Base-by-base conservation (phyloP, 1,284 basidiomycete genomes). In the Neonothopanus nambi region DNA sequence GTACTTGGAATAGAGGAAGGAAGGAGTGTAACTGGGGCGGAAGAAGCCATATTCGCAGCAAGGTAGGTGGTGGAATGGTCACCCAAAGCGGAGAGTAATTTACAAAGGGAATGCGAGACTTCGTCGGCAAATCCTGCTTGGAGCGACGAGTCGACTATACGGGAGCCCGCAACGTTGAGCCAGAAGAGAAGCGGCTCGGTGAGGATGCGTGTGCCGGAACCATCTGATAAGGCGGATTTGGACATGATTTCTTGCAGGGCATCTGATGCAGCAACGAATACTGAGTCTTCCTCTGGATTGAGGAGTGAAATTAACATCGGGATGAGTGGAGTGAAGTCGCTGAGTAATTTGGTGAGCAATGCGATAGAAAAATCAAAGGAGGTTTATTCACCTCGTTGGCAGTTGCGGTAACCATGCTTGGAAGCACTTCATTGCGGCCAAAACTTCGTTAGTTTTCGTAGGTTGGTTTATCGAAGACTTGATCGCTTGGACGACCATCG, bases 31-130 rank as follows among this genome's bases (percentile, higher is more conserved):
- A 76, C 68, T 0, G 60, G 65, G 2, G 62, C 61, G 5, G 69
- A 62, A 0, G 78, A 79, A 1, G 82, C 77, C 48, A 95, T 78
- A 58, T 89, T 80, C 4, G 77, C 68, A 3, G 91, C 88, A 49
- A 95, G 74, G 70, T 92, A 93, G n/a, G 79, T 74, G 0, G 87
- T 84, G 3, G 90, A 93, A 65, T 94, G 91, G 59, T 96, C 93
- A 0, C 90, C 89, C 1, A 96, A 70, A 0, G 89, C 87, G 1
- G 82, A 81, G 3, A 95, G 74, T 18, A 95, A 79, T 66, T 91
- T 91, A 71, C 87, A 88, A 6, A 93, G 71, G 0, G 86, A 87
- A 58, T 81, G 84, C 0, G 84, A 81, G 4, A 81, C 67, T 6
- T 79, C 76, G 37, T 81, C 77, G 2, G 81, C 72, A 15, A 74